Conservation (phyloP, 352 stramenopile genomes). For the Detonula confervacea region DNA sequence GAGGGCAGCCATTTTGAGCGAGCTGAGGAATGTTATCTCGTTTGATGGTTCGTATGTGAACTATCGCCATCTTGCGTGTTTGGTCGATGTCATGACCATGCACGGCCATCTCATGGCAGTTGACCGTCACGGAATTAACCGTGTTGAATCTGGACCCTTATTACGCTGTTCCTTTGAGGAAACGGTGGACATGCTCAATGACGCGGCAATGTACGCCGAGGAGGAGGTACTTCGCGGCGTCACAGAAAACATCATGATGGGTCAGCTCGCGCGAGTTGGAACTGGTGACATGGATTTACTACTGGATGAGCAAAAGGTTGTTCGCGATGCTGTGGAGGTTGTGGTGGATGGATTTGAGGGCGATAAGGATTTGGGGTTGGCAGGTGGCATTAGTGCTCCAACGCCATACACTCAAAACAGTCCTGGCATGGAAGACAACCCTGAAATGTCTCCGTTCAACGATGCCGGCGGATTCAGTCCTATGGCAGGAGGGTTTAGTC, state of each 20-base stretch:
- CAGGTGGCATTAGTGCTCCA: conserved; percentile 87
- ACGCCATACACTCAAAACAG: conserved; percentile 83
- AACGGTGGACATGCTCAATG: conserved; percentile 99
- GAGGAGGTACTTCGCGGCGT: conserved; percentile 97
- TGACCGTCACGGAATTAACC: conserved; percentile 99
- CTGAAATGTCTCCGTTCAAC: conserved; percentile 90
- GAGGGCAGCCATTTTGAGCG: conserved; percentile 87
- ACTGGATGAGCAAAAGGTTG: conserved; percentile 97
- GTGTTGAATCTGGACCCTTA: conserved; percentile 97
- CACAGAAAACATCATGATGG: conserved; percentile 99
- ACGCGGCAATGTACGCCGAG: conserved; percentile 97
- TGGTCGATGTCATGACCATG: conserved; percentile 99
- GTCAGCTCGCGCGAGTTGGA: conserved; percentile 94
- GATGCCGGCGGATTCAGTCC: conserved; percentile 63
- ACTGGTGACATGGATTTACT: conserved; percentile 98
- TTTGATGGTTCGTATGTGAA: conserved; percentile 99
- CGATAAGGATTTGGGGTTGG: conserved; percentile 91
- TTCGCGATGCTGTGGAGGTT: conserved; percentile 95
- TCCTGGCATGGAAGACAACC: conserved; percentile 74
- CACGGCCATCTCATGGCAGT: conserved; percentile 96
- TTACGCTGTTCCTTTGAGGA: conserved; percentile 99
- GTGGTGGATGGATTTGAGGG: conserved; percentile 93
- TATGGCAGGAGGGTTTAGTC: conserved; percentile 88
- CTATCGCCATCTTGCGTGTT: conserved; percentile 97
- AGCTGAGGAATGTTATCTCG: conserved; percentile 98